Base-by-base conservation (phyloP, 2,329 filamentous ascomycete genomes). In the Orbilia javanica region DNA sequence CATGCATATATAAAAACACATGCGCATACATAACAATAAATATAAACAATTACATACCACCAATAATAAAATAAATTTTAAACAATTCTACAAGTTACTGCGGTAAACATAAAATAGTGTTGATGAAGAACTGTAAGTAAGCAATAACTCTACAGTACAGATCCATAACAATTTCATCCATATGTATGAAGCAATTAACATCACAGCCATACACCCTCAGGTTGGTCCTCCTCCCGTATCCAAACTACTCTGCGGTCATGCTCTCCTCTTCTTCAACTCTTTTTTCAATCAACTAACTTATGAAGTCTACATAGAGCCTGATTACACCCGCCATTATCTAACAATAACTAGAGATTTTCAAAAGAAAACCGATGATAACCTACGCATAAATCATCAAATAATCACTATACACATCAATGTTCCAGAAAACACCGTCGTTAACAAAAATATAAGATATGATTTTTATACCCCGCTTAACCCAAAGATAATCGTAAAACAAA, bases 101-200 rank as follows among this genome's bases (percentile, higher is more conserved):
- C 18, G 60, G 60, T 3, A 48, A 39, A 1, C 25, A 2, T 5
- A 39, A 25, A 18, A 36, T 50, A 6, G 29, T 29, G 7, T 44
- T 44, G 2, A 66, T 66, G 46, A 52, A 66, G 15, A 50, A 50
- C 18, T 66, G 63, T 7, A 50, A 36, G 31, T 31, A 36, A 6
- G 29, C 63, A 5, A 44, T 52, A 3, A 44, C 63, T 36, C 29
- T 66, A 7, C 63, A 44, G 20, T 34, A 66, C 13, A 50, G 42
- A n/a, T 34, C 27, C 25, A 66, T 31, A 7, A 44, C n/a, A 5
- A 34, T 22, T 46, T 50, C 42, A 10, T 50, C 27, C 31, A 34
- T 53, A 5, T 50, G 42, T 1, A 34, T 18, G 8, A 53, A 50
- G 11, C 63, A 25, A 11, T 44, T 8, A 4, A 4, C 15, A 3